Conservation (phyloP, 306 rosid species). For the Fagus sylvatica region DNA sequence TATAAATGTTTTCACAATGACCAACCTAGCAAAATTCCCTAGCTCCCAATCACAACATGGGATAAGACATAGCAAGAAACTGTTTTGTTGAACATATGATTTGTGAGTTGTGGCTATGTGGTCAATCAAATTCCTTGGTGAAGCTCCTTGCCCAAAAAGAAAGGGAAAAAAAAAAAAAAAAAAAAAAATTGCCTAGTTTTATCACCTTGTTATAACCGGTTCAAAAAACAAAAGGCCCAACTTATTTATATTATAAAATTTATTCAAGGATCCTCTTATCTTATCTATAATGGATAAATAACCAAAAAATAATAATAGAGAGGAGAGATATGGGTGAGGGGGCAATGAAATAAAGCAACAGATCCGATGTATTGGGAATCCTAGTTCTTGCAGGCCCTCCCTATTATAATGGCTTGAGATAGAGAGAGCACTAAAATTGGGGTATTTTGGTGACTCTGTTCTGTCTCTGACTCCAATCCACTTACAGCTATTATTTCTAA, state of each 20-base stretch:
- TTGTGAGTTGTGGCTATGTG: too few species aligned
- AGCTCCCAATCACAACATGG: too few species aligned
- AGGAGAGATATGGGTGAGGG: slow-evolving; percentile 29
- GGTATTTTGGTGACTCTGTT: slow-evolving; percentile 15
- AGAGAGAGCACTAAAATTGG: slow-evolving; percentile 1
- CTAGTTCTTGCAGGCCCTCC: slow-evolving; percentile 50
- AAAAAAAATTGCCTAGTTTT: too few species aligned
- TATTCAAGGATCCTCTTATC: slow-evolving; percentile 38
- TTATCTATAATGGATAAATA: slow-evolving; percentile 38
- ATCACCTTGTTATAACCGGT: background rate
- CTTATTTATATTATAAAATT: slow-evolving; percentile 15
- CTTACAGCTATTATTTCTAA: slow-evolving; percentile 22
- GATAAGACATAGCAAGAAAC: too few species aligned
- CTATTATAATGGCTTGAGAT: slow-evolving; percentile 5
- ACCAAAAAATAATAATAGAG: slow-evolving; percentile 38
- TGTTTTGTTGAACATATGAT: too few species aligned
- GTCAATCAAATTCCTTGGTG: too few species aligned
- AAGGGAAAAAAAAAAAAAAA: too few species aligned
- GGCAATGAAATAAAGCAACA: slow-evolving; percentile 49
- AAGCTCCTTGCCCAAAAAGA: too few species aligned
- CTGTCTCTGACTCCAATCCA: slow-evolving; percentile 32
- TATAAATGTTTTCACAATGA: too few species aligned
- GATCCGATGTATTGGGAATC: slow-evolving; percentile 62
- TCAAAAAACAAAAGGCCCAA: slow-evolving; percentile 7
- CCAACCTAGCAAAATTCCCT: too few species aligned